Base-by-base conservation (phyloP, 2,329 filamentous ascomycete species). In the Parastagonospora avenae region DNA sequence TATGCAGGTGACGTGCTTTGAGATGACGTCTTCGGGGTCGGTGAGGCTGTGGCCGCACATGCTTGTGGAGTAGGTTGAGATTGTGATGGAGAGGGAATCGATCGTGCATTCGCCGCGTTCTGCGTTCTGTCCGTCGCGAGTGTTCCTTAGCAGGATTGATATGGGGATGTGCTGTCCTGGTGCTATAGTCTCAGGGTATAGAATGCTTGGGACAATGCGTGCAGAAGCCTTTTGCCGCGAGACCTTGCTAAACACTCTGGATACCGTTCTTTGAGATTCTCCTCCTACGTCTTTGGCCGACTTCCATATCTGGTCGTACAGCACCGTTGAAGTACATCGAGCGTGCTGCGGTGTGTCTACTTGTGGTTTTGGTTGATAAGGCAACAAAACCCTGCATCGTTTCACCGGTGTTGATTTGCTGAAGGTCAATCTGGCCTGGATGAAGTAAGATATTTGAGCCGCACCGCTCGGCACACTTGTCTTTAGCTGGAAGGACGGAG, bases 121-220 rank as follows among this genome's bases (percentile, higher is more conserved):
- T 29, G 63, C 50, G n/a, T 66, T 59, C 27, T 35, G 24, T 4
- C 54, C 46, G 28, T 65, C 61, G 8, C 60, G 58, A 8, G 54
- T 58, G 15, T 70, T 64, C 7, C 56, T 29, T 8, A 74, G 42
- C 2, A 55, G 63, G 2, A 74, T 51, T 2, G 57, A 50, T 2
- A 74, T 48, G 2, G 66, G 67, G 11, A 74, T 73, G 28, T 68
- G 60, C 38, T 72, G 66, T 12, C 68, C 68, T 7, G 71, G 67
- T 4, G 64, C 54, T 16, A 72, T 58, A 30, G 50, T 57, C 27
- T 66, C 59, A 14, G 70, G 67, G 36, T 64, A 64, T 33, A 55
- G 43, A 10, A 74, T 45, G 1, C 63, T 70, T 4, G 71, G 70
- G n/a, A 72, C 48, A 24, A 73, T 67, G 10, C 60, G 58, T 4